Conservation (phyloP, 192 early-diverging fungal genomes). For the Backusella sp. region DNA sequence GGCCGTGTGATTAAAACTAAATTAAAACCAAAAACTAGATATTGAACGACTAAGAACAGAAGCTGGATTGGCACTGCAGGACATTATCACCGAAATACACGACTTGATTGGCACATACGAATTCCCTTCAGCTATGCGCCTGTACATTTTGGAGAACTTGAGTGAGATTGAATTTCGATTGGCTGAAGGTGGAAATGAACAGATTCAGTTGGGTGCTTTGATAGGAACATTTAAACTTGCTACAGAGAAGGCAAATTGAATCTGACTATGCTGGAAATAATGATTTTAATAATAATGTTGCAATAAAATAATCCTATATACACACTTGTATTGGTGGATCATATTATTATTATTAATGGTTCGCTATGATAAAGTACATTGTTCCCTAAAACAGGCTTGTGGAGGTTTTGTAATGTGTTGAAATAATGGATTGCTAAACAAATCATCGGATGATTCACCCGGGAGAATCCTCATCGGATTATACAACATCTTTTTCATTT, state of each 20-base stretch:
- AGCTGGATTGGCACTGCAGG: conserved; percentile 87
- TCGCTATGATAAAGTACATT: too few relatives aligned
- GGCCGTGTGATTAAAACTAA: neutral
- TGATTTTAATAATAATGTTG: neutral
- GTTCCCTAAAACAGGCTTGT: too few relatives aligned
- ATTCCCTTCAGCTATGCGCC: conserved; percentile 62
- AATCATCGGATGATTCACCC: too few relatives aligned
- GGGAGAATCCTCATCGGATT: too few relatives aligned
- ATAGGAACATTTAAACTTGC: conserved; percentile 86
- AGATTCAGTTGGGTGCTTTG: conserved; percentile 83
- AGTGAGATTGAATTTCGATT: conserved; percentile 94
- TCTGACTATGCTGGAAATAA: neutral
- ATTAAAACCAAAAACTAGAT: conserved; percentile 40
- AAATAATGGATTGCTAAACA: too few relatives aligned
- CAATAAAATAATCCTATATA: neutral
- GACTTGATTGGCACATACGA: conserved; percentile 67
- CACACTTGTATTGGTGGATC: neutral
- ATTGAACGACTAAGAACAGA: conserved; percentile 75
- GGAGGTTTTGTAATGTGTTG: too few relatives aligned
- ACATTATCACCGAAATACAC: conserved; percentile 84
- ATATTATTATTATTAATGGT: neutral
- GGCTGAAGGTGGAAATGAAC: conserved; percentile 79
- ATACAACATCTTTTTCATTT: too few relatives aligned
- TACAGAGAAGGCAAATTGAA: neutral
- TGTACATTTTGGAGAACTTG: conserved; percentile 76